Percentiles rank a stretch among this genome's conserved stretches.
Conservation (phyloP, 2,329 filamentous ascomycete genomes). For the Trichophyton benhamiae region DNA sequence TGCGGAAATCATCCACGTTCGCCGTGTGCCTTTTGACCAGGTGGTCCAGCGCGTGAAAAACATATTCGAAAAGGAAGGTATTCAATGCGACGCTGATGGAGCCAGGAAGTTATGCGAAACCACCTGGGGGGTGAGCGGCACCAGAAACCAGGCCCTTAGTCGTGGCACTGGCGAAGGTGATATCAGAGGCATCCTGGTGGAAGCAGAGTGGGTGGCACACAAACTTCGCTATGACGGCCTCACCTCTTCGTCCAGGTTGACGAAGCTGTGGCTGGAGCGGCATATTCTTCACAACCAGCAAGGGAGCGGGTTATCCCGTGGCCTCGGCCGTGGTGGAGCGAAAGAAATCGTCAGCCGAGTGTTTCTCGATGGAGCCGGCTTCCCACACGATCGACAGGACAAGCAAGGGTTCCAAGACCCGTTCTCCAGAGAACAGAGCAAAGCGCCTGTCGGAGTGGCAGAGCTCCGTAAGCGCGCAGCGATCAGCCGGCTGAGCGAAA, state of each 20-base stretch:
- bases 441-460: slow-evolving; percentile 42
- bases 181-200: slow-evolving; percentile 52
- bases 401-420: slow-evolving; percentile 27
- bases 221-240: slow-evolving; percentile 40
- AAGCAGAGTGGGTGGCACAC: slow-evolving; percentile 53
- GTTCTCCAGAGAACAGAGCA: slow-evolving; percentile 18
- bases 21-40: slow-evolving; percentile 75
- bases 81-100: slow-evolving; percentile 78
- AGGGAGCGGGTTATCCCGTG: slow-evolving; percentile 44
- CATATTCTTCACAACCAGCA: slow-evolving; percentile 43
- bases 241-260: slow-evolving; percentile 34
- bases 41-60: slow-evolving; percentile 68
- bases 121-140: slow-evolving; percentile 51
- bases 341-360: slow-evolving; percentile 55
- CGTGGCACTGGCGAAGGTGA: slow-evolving; percentile 41
- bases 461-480: slow-evolving; percentile 48
- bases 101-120: slow-evolving; percentile 59
- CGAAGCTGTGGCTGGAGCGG: slow-evolving; percentile 49
- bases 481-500: slow-evolving; percentile 47
- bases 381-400: slow-evolving; percentile 35
- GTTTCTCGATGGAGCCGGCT: slow-evolving; percentile 53
- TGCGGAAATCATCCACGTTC: slow-evolving; percentile 83
- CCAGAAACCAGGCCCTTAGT: slow-evolving; percentile 40
- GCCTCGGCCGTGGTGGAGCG: slow-evolving; percentile 49
- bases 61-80: slow-evolving; percentile 80